Evolutionary conservation across 805 yeast genomes (phyloP), one percentile per base, ranked within the genome.

Genomic region (Isabelozyma gotoi): DNA sequence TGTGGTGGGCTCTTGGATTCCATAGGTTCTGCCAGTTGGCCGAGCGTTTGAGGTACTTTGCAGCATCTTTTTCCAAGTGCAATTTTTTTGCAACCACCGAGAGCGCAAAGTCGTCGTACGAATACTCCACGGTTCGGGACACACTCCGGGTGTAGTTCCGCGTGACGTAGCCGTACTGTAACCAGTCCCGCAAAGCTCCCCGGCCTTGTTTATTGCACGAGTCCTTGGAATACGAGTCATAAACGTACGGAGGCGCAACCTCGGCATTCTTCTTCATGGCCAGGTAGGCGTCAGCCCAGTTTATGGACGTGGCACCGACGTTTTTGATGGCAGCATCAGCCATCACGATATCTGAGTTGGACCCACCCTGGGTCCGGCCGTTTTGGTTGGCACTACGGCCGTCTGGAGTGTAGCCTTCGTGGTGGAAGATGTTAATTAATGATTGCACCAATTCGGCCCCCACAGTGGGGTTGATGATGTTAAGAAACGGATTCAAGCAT

Each of bases 341-440:
- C 35, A 67, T 49, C 5, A 65, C 54, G 31, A 65, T 62, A 44
- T 67, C 73, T 4, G 69, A 61, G 42, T 65, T 64, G 21, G 63
- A 53, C 0, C 71, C 73, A 15, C 73, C 73, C 45, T 65, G 70
- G 3, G 70, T 63, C 34, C 63, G 52, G 8, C 71, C 71, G 38
- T 63, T 63, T 45, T 67, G 66, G 39, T 62, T 61, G 15, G 68
- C 67, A 19, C 64, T 53, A 19, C 73, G 52, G 4, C 65, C 71
- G 44, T 67, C 73, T 0, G 71, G 71, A 43, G 65, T 58, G 44
- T 51, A 67, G 2, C 70, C 71, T 19, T 64, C 71, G 42, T 59
- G 45, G 42, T 59, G 50, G 47, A 60, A 63, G 19, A 56, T 62
- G 12, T 62, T 59, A 21, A 59, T 53, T 20, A 67, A 51, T 2